phyloP scores from a whole-genome alignment of 2,329 filamentous ascomycete genomes.

The Chaetomium sp. region DNA sequence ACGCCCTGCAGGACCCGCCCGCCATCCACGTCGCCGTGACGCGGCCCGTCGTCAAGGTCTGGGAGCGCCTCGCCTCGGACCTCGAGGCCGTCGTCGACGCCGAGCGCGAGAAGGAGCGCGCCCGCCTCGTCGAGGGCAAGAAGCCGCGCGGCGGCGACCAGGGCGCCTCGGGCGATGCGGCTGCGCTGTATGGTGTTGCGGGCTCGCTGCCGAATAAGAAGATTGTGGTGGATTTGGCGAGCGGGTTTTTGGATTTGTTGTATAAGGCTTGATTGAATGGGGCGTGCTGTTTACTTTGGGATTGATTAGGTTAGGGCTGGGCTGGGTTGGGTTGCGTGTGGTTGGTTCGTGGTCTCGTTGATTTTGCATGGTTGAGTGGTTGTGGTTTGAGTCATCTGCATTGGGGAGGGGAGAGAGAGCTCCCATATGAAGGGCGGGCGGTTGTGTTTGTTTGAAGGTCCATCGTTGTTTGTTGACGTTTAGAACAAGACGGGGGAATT shows the following conservation, averaged over 20 bases:
- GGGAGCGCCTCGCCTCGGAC: slow-evolving; percentile 77
- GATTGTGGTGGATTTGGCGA: slow-evolving; percentile 86
- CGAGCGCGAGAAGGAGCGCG: slow-evolving; percentile 80
- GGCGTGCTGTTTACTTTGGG: background rate
- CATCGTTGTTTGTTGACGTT: background rate
- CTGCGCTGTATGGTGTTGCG: slow-evolving; percentile 91
- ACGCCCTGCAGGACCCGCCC: slow-evolving; percentile 86
- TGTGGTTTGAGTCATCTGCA: background rate
- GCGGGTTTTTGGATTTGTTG: slow-evolving; percentile 68
- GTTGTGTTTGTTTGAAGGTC: background rate
- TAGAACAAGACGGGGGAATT: background rate
- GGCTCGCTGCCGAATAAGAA: slow-evolving; percentile 95
- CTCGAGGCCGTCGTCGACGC: slow-evolving; percentile 66
- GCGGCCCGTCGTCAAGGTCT: slow-evolving; percentile 77
- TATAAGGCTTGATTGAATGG: slow-evolving; percentile 32
- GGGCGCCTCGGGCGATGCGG: slow-evolving; percentile 67
- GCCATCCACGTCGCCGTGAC: slow-evolving; percentile 96
- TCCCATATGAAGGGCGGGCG: no score
- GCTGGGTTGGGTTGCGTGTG: background rate
- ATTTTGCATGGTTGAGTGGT: background rate
- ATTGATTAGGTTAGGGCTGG: background rate
- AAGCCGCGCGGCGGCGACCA: slow-evolving; percentile 65
- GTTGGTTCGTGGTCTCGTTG: background rate
- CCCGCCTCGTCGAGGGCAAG: slow-evolving; percentile 69
- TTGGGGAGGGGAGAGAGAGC: background rate